phyloP scores from a whole-genome alignment of 345 rosid genomes.

The Syzygium aromaticum region DNA sequence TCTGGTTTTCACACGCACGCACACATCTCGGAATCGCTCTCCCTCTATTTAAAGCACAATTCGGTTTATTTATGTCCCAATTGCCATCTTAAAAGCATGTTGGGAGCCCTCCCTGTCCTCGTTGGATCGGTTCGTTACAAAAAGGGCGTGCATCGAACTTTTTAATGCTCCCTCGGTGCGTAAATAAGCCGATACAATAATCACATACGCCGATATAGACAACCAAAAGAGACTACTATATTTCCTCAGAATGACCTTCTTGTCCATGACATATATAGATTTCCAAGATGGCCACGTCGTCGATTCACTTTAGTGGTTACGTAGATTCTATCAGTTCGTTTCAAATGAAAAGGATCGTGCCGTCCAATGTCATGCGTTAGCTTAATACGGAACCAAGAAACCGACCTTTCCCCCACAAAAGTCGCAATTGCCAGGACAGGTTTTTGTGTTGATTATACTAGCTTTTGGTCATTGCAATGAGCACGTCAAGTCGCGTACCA shows the following conservation, averaged over 20 bases:
- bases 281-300: neutral
- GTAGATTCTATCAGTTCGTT: neutral
- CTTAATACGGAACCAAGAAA: neutral
- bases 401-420: neutral
- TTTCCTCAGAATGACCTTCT: neutral
- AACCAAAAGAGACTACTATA: neutral
- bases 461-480: neutral
- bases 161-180: neutral
- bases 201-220: neutral
- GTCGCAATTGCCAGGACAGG: neutral
- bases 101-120: too few species aligned
- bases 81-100: too few species aligned
- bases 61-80: too few species aligned
- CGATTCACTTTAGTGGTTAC: neutral
- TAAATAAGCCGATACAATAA: neutral
- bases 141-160: fast-evolving
- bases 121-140: too few species aligned
- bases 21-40: too few species aligned
- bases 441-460: neutral
- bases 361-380: neutral
- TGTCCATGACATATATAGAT: neutral
- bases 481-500: neutral
- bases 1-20: too few species aligned
- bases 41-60: too few species aligned
- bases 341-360: neutral